Base-by-base conservation (phyloP, 768 basidiomycete genomes). In the Agaricus sinodeliciosus region DNA sequence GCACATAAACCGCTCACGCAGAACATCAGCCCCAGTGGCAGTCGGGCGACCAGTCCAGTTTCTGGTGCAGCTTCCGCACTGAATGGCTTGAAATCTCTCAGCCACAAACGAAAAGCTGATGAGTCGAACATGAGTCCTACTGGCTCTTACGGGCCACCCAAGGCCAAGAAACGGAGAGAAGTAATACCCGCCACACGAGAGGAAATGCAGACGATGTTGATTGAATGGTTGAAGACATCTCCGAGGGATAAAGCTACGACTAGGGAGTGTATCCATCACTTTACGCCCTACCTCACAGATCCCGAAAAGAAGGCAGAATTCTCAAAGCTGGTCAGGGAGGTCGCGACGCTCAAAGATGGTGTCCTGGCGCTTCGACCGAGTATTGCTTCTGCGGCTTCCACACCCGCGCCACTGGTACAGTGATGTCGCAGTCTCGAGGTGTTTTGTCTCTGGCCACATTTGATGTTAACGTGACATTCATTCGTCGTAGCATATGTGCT, bases 321-420 rank as follows among this genome's bases (percentile, higher is more conserved):
- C 62, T 86, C 88, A n/a, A 77, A 74, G 9, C 74, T 92, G 66
- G 84, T 92, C 43, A 84, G 86, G 71, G 82, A 90, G 66, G 82
- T 90, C 42, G 90, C 89, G 16, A 74, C 79, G 64, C 64, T 90
- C 66, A 85, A 81, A 70, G 76, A 76, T 41, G 84, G 84, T 36
- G 72, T 81, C 26, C 69, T 91, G 47, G 72, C 81, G 15, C 67
- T 88, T 62, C 72, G 80, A 59, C 44, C 57, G 26, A 58, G 54
- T 19, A 36, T 48, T 13, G 58, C 55, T 36, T 64, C 70, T n/a
- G 63, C 62, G 15, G 69, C 70, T 13, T 68, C 71, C 26, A 69
- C 71, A 6, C 70, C 71, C 22, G 61, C 66, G 18, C 60, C 67
- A 8, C 58, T 57, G 37, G 45, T 52, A 39, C 34, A 48, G 37